phyloP scores from a whole-genome alignment of 495 filamentous ascomycete genomes.

The Neurospora sp. region DNA sequence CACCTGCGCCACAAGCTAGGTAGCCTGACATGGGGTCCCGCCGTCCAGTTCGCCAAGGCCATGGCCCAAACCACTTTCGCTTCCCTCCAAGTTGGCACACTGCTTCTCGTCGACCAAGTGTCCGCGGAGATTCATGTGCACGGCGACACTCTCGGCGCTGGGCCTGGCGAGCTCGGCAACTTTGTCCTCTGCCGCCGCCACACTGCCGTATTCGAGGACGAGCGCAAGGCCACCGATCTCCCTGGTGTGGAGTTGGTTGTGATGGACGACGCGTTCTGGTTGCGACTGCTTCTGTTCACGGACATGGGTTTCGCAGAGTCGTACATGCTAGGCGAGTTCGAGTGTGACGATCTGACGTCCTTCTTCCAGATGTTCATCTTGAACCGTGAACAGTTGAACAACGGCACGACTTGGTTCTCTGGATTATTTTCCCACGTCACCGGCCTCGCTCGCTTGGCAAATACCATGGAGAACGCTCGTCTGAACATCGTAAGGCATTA shows the following conservation, averaged over 20 bases:
- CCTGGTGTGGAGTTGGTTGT: slow-evolving; percentile 40
- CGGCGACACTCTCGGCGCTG: slow-evolving; percentile 16
- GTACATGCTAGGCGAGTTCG: slow-evolving; percentile 60
- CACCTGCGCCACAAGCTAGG: slow-evolving; percentile 26
- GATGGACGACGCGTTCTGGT: slow-evolving; percentile 54
- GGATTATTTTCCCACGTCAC: slow-evolving; percentile 40
- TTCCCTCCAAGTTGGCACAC: slow-evolving; percentile 30
- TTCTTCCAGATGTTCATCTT: slow-evolving; percentile 64
- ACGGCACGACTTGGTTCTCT: slow-evolving; percentile 51
- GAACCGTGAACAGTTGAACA: slow-evolving; percentile 44
- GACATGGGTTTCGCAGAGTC: slow-evolving; percentile 70
- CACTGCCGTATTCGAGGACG: neutral
- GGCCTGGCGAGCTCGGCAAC: slow-evolving; percentile 6
- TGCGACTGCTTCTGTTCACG: slow-evolving; percentile 51
- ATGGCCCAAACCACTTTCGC: slow-evolving; percentile 32
- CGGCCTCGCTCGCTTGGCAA: slow-evolving; percentile 45
- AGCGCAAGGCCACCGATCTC: slow-evolving; percentile 12
- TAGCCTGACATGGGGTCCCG: slow-evolving; percentile 29
- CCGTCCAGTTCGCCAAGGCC: slow-evolving; percentile 27
- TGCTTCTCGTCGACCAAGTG: slow-evolving; percentile 33
- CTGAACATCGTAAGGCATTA: slow-evolving; percentile 63
- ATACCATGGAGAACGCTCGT: slow-evolving; percentile 54
- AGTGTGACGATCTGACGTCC: slow-evolving; percentile 48
- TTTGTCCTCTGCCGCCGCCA: slow-evolving; percentile 3
- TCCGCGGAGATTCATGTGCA: slow-evolving; percentile 18